Evolutionary conservation across 1,139 yeast species (phyloP), one percentile per base, ranked within the genome.

Genomic region (Taphrina wiesneri): DNA sequence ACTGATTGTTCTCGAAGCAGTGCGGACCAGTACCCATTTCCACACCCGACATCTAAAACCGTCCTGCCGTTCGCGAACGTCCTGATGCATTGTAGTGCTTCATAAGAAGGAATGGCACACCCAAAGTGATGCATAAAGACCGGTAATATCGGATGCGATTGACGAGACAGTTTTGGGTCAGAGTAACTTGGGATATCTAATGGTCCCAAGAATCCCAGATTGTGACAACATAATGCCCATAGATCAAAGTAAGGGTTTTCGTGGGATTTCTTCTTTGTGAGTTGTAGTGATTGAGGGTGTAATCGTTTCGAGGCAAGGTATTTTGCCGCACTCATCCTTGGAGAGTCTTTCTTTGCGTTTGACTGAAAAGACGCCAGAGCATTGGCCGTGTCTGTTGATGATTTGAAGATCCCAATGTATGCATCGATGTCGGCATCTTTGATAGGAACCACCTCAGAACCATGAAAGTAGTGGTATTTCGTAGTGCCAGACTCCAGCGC

Each of bases 121-220:
- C 64, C 64, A 25, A 60, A 60, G 30, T 60, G 64, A 23, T 60
- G 64, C 64, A 60, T 60, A 19, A 60, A 51, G 39, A 60, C 36
- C n/a, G 64, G 64, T 52, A 60, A 23, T 39, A 60, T 28, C 15
- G 64, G 39, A 26, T 60, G 64, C 19, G 57, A 21, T 17, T 49
- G 64, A 2, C 41, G 32, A 3, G 57, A 45, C 23, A 25, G 5
- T n/a, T 9, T 15, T 5, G 64, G 64, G 43, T 51, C 51, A 32
- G 45, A 41, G 28, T 60, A 60, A 21, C 47, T 26, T n/a, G 39
- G 30, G 13, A 23, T 30, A 4, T 36, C 45, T 21, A 60, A 45
- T 25, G 64, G 64, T 26, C 64, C 64, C 39, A 60, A n/a, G 43
- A 60, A 60, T 23, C 51, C 57, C 21, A 60, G 32, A 19, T 60